Percentiles rank a stretch among this genome's conserved stretches.
phyloP scores from a whole-genome alignment of 169 alveolate genomes.

The Pseudocohnilembus persalinus region DNA sequence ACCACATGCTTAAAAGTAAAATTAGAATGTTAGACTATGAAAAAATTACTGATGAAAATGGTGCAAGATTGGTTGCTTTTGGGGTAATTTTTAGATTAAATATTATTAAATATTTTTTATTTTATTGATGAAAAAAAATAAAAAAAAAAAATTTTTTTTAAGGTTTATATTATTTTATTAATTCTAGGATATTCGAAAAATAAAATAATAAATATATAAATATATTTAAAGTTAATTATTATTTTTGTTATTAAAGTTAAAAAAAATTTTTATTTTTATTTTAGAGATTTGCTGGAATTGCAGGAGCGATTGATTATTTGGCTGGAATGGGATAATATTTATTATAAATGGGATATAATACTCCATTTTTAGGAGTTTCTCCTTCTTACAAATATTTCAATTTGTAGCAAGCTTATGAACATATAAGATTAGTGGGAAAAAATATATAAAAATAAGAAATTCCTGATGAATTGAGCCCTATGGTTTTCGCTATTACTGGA shows the following conservation, averaged over 20 bases:
- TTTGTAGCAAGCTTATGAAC: constrained; percentile 49
- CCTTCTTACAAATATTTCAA: constrained; percentile 63
- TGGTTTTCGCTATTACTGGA: constrained; percentile 72
- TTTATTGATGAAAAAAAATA: background rate
- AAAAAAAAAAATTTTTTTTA: too few relatives aligned
- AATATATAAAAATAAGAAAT: constrained; percentile 52
- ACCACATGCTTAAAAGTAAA: constrained; percentile 55
- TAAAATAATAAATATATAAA: too few relatives aligned
- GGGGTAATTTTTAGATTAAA: constrained; percentile 25
- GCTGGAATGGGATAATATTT: constrained; percentile 73
- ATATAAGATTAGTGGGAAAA: constrained; percentile 46
- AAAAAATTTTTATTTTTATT: too few relatives aligned
- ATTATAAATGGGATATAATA: constrained; percentile 43
- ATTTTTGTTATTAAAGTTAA: too few relatives aligned
- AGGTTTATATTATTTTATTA: background rate
- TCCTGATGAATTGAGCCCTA: constrained; percentile 64
- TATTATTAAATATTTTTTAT: too few relatives aligned
- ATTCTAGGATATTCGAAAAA: too few relatives aligned
- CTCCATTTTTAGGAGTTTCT: constrained; percentile 67
- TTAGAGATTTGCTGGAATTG: constrained; percentile 74
- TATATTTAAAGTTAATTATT: too few relatives aligned
- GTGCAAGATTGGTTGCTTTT: constrained; percentile 65
- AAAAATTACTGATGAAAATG: constrained; percentile 53
- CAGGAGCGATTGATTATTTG: constrained; percentile 71
- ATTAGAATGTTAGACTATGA: constrained; percentile 75